These are phyloP conservation scores for Colletotrichum euphorbiae DNA, from an alignment of 2,329 filamentous ascomycete genomes.

Conservation along the genomic window DNA sequence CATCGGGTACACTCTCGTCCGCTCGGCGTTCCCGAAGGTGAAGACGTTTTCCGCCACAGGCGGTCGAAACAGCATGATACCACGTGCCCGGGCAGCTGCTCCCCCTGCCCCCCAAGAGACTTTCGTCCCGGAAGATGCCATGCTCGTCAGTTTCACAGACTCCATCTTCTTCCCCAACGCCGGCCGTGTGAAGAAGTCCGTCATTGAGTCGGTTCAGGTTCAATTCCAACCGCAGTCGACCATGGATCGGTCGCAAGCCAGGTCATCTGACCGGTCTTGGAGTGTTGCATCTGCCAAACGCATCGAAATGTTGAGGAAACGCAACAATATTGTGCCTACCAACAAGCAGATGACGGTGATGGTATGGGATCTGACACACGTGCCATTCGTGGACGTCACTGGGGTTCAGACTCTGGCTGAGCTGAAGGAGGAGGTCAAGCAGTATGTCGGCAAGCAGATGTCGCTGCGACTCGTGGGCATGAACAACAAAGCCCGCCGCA, in stretches of 20 bases:
- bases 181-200: conserved; percentile 60
- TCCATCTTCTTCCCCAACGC: conserved; percentile 73
- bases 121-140: conserved; percentile 59
- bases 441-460: conserved; percentile 59
- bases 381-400: conserved; percentile 66
- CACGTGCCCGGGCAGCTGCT: conserved; percentile 43
- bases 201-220: conserved; percentile 62
- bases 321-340: conserved; percentile 49
- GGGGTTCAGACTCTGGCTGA: conserved; percentile 62
- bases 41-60: conserved; percentile 47
- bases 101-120: conserved; percentile 41
- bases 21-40: conserved; percentile 65
- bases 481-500: conserved; percentile 53
- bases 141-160: conserved; percentile 67
- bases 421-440: conserved; percentile 59
- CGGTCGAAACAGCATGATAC: conserved; percentile 45
- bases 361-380: conserved; percentile 63
- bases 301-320: conserved; percentile 57
- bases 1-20: conserved; percentile 69
- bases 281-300: conserved; percentile 63
- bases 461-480: conserved; percentile 63
- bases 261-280: conserved; percentile 61
- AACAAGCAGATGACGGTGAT: conserved; percentile 58
- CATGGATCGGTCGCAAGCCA: conserved; percentile 53
- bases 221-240: conserved; percentile 53